Conservation (phyloP, 1,284 basidiomycete species). For the Golubevia sp. region DNA sequence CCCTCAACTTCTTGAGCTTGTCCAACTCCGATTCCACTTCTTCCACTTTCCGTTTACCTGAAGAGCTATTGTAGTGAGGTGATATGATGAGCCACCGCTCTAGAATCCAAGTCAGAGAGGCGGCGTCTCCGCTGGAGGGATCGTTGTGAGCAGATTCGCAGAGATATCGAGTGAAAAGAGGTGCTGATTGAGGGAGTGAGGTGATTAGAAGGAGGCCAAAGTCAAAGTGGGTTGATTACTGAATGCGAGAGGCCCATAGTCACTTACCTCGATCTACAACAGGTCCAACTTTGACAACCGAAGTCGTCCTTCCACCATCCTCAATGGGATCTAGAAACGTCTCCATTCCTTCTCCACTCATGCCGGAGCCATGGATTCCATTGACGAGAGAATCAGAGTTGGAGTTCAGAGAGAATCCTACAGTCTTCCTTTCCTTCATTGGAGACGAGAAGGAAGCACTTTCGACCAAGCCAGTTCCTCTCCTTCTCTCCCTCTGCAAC, state of each 20-base stretch:
- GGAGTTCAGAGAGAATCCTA: not conserved
- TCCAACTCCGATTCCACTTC: constrained; percentile 52
- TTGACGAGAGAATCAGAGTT: not conserved
- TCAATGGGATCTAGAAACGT: constrained; percentile 44
- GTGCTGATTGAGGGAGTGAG: not conserved
- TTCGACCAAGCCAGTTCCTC: not conserved
- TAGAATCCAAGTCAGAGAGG: constrained; percentile 33
- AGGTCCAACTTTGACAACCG: constrained; percentile 36
- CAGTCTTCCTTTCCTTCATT: not conserved
- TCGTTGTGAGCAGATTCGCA: constrained; percentile 26
- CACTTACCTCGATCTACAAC: constrained; percentile 19
- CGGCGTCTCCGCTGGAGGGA: constrained; percentile 17
- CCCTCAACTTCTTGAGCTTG: constrained; percentile 28
- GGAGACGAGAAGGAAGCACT: not conserved
- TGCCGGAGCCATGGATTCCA: no score
- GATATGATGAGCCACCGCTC: constrained; percentile 42
- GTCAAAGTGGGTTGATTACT: no score
- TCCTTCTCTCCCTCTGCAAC: constrained; percentile 19
- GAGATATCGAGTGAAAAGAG: constrained; percentile 28
- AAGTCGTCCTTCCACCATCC: constrained; percentile 20
- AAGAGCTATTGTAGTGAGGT: constrained; percentile 32
- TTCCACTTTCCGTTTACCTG: constrained; percentile 47
- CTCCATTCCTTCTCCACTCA: constrained; percentile 12
- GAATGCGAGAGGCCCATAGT: not conserved
- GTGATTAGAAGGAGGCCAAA: not conserved